A percentile compares a stretch with the other conserved stretches of the same genome.
phyloP scores from a whole-genome alignment of 2,329 filamentous ascomycete genomes.

The Colletotrichum destructivum region DNA sequence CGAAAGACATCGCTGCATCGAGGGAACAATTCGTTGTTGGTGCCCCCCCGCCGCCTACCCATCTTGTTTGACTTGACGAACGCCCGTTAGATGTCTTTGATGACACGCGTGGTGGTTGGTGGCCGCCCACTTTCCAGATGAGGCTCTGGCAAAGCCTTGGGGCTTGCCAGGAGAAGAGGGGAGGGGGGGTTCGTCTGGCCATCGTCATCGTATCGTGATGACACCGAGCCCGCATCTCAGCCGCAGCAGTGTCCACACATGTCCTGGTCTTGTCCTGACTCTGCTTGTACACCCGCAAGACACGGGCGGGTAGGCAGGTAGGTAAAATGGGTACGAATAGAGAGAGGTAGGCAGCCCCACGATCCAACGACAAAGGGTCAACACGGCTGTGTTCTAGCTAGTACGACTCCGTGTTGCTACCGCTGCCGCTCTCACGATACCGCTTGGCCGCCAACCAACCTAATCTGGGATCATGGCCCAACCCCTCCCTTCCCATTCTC shows the following conservation, averaged over 20 bases:
- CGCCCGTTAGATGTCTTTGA: conserved; percentile 21
- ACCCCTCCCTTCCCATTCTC: conserved; percentile 9
- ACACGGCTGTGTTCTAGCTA: not conserved
- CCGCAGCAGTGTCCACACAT: conserved; percentile 3
- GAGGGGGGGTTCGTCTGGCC: not conserved
- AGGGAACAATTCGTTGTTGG: not conserved
- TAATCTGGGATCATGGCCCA: not conserved
- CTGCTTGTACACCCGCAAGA: not conserved
- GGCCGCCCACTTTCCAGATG: not conserved
- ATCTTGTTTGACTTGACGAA: not conserved
- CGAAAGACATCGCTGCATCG: not conserved
- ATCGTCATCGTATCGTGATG: conserved; percentile 5
- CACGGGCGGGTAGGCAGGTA: conserved; percentile 1
- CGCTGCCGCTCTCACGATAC: not conserved
- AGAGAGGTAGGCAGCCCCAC: not conserved
- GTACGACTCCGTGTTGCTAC: conserved; percentile 1
- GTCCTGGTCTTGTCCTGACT: not conserved
- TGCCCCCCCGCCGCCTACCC: not conserved
- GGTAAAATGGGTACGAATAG: not conserved
- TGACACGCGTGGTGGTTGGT: conserved; percentile 10
- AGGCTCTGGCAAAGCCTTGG: conserved; percentile 10
- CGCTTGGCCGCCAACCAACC: not conserved
- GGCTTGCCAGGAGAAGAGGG: too few relatives aligned
- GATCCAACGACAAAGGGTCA: conserved; percentile 12
- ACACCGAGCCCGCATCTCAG: not conserved